Percentiles rank a stretch among this genome's conserved stretches.
Conservation (phyloP, 768 basidiomycete genomes). For the Cystobasidium tubakii region DNA sequence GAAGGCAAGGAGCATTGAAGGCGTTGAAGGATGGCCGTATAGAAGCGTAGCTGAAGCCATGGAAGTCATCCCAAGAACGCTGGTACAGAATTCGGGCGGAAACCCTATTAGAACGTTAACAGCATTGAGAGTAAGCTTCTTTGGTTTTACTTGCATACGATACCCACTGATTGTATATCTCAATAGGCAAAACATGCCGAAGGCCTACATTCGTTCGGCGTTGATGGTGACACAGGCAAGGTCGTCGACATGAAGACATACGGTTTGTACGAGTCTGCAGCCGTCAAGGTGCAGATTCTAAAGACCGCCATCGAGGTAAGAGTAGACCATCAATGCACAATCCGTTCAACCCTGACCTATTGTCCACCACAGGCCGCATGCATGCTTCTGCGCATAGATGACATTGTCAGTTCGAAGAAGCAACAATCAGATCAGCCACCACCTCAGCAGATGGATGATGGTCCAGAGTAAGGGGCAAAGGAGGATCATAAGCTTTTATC, state of each 20-base stretch:
- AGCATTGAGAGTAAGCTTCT: constrained; percentile 68
- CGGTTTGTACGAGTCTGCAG: constrained; percentile 88
- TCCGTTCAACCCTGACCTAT: constrained; percentile 18
- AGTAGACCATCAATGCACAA: not conserved
- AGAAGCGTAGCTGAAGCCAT: constrained; percentile 89
- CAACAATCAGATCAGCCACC: constrained; percentile 29
- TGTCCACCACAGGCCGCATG: constrained; percentile 62
- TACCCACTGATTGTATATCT: not conserved
- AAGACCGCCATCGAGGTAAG: constrained; percentile 86
- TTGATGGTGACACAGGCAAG: constrained; percentile 93
- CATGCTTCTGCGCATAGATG: constrained; percentile 84
- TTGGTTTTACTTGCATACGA: not conserved
- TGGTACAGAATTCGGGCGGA: constrained; percentile 91
- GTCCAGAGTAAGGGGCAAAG: constrained; percentile 22
- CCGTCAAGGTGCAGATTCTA: constrained; percentile 94
- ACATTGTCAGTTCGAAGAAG: constrained; percentile 59
- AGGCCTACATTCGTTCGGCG: constrained; percentile 84
- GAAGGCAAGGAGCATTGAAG: constrained; percentile 71
- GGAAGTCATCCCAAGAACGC: constrained; percentile 91
- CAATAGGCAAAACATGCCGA: constrained; percentile 85
- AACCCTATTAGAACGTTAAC: constrained; percentile 90
- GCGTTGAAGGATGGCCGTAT: constrained; percentile 86
- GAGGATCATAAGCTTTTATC: not conserved
- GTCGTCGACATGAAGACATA: constrained; percentile 92
- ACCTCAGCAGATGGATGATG: constrained; percentile 7